These are phyloP conservation scores for Xylariaceae sp. DNA, from an alignment of 2,329 filamentous ascomycete species.

Conservation along the genomic window DNA sequence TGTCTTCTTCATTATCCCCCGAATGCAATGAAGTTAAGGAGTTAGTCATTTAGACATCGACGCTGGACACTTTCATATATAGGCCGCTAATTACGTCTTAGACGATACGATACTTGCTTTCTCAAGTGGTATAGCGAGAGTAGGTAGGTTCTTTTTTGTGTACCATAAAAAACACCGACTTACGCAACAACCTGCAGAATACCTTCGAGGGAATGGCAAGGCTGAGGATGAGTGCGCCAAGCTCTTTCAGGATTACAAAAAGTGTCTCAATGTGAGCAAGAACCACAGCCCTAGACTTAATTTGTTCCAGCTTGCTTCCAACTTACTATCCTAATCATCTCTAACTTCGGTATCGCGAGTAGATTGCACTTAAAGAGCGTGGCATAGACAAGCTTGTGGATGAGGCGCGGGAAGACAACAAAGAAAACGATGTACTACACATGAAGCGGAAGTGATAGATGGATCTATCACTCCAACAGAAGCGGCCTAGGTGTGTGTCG, in stretches of 20 bases:
- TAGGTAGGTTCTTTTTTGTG: conserved; percentile 43
- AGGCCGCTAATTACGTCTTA: conserved; percentile 33
- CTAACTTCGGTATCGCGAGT: conserved; percentile 1
- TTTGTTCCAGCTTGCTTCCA: too few relatives aligned
- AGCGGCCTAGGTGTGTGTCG: too few relatives aligned
- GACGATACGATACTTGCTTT: conserved; percentile 95
- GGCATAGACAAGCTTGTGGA: conserved; percentile 92
- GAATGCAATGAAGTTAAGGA: conserved; percentile 97
- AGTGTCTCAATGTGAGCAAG: conserved; percentile 73
- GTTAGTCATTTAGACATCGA: conserved; percentile 48
- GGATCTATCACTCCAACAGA: too few relatives aligned
- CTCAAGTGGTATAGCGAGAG: conserved; percentile 99
- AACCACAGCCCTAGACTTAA: too few relatives aligned
- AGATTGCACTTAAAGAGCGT: conserved; percentile 82
- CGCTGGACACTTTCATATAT: not conserved
- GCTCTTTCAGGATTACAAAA: conserved; percentile 84
- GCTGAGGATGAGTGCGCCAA: conserved; percentile 76
- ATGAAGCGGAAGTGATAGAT: conserved; percentile 42
- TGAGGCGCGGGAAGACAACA: conserved; percentile 84
- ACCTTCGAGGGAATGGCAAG: conserved; percentile 77
- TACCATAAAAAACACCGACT: conserved; percentile 1
- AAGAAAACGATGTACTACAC: conserved; percentile 75
- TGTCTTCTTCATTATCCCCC: conserved; percentile 92
- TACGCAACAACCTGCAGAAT: conserved; percentile 60
- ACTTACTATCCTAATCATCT: not conserved